These are phyloP conservation scores for Aspergillus pseudotamarii DNA, from an alignment of 2,329 filamentous ascomycete species.

Conservation along the genomic window DNA sequence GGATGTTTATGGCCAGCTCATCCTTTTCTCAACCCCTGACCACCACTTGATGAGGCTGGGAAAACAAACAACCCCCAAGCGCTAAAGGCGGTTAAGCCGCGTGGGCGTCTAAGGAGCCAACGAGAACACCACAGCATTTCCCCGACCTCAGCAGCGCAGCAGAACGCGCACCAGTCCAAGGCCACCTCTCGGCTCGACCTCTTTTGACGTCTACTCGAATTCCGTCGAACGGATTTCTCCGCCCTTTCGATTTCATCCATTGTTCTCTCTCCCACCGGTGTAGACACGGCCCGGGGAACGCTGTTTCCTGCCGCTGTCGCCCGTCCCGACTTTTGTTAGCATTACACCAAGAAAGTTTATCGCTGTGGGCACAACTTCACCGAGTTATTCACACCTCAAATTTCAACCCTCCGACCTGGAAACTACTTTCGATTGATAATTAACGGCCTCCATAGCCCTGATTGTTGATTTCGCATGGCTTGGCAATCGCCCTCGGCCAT, in stretches of 20 bases:
- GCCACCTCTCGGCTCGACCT: not conserved
- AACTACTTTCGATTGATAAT: not conserved
- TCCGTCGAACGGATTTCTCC: constrained; percentile 6
- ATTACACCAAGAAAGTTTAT: constrained; percentile 25
- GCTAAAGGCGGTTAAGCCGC: constrained; percentile 28
- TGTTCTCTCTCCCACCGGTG: constrained; percentile 16
- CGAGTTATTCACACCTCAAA: constrained; percentile 9
- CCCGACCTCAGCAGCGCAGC: constrained; percentile 18
- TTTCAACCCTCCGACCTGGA: constrained; percentile 6
- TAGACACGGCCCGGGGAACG: constrained; percentile 28
- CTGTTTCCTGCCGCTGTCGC: constrained; percentile 27
- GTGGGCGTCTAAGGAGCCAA: constrained; percentile 27
- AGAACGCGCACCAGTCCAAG: constrained; percentile 22
- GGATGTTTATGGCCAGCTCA: not conserved
- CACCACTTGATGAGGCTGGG: constrained; percentile 13
- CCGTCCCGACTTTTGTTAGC: constrained; percentile 18
- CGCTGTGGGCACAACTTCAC: constrained; percentile 20
- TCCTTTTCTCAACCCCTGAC: constrained; percentile 3
- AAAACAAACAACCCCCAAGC: constrained; percentile 18
- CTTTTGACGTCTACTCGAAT: constrained; percentile 6
- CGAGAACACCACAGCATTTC: constrained; percentile 21
- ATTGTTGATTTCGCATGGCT: constrained; percentile 56
- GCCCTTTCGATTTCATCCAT: constrained; percentile 12
- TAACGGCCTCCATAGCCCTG: constrained; percentile 2
- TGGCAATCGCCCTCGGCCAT: constrained; percentile 70